These are phyloP conservation scores for Verticillium nonalfalfae DNA, from an alignment of 2,329 filamentous ascomycete genomes.

Conservation along the genomic window DNA sequence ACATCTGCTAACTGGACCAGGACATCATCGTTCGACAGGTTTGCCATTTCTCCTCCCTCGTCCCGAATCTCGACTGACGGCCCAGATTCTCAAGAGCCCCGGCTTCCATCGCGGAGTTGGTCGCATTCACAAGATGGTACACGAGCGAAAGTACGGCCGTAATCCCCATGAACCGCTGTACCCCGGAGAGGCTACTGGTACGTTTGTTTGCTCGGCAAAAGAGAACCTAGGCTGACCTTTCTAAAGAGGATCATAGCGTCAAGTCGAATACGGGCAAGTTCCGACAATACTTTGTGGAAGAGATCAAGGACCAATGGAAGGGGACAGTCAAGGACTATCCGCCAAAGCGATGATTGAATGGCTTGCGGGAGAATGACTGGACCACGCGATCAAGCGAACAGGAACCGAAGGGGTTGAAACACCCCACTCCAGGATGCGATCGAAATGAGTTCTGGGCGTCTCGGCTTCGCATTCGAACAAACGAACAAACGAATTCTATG, in stretches of 20 bases:
- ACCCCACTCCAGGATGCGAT: background rate
- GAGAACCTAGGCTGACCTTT: background rate
- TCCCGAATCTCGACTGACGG: background rate
- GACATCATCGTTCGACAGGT: background rate
- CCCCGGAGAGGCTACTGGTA: conserved; percentile 46
- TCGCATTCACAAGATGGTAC: conserved; percentile 41
- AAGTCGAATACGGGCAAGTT: conserved; percentile 3
- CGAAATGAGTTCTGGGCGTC: background rate
- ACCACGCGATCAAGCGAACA: background rate
- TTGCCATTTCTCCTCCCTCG: background rate
- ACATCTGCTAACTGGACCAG: background rate
- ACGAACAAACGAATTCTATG: too few relatives aligned
- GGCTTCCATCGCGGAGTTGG: conserved; percentile 46
- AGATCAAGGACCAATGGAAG: conserved; percentile 42
- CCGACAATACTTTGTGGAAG: conserved; percentile 38
- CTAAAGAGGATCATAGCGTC: background rate
- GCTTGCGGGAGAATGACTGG: background rate
- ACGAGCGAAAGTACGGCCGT: conserved; percentile 42
- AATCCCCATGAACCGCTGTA: conserved; percentile 43
- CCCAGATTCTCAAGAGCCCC: conserved; percentile 42
- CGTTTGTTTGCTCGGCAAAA: background rate
- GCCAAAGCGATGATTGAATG: background rate
- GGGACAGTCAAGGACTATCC: conserved; percentile 35
- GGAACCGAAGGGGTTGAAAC: background rate
- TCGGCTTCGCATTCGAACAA: too few relatives aligned